phyloP scores from a whole-genome alignment of 108 stramenopile species.

The Nitzschia sp. region DNA sequence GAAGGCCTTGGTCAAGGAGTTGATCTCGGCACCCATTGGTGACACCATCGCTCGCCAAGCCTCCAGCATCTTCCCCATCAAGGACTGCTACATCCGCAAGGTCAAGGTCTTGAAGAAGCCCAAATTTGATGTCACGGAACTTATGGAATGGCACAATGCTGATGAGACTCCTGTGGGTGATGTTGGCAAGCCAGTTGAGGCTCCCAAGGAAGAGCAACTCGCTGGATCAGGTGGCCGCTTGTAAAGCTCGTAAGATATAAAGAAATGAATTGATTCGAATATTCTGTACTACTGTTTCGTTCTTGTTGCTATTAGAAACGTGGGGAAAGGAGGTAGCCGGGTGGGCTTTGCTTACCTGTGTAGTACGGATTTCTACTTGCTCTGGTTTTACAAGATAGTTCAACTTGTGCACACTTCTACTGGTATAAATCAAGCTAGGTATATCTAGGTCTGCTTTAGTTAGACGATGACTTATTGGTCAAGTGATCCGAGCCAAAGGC shows the following conservation, averaged over 20 bases:
- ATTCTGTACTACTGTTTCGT: too few species aligned
- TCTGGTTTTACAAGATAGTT: too few species aligned
- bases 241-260: conserved; percentile 23
- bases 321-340: too few species aligned
- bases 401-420: too few species aligned
- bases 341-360: too few species aligned
- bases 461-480: too few species aligned
- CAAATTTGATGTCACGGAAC: conserved; percentile 98
- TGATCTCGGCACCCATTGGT: conserved; percentile 94
- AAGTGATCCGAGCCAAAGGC: too few species aligned
- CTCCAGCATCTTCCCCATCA: conserved; percentile 95
- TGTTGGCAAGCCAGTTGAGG: conserved; percentile 78
- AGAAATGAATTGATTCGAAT: neutral
- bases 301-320: too few species aligned
- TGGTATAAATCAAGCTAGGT: too few species aligned
- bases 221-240: conserved; percentile 93
- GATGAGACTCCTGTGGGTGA: conserved; percentile 81
- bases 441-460: too few species aligned
- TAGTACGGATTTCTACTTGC: too few species aligned
- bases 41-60: conserved; percentile 90
- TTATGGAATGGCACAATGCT: conserved; percentile 99
- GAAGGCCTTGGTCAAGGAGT: conserved; percentile 96
- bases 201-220: conserved; percentile 65
- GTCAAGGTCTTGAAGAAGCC: conserved; percentile 99
- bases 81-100: conserved; percentile 99